Evolutionary conservation across 495 filamentous ascomycete genomes (phyloP), one percentile per base, ranked within the genome.

Genomic region (Haplographium delicatum): DNA sequence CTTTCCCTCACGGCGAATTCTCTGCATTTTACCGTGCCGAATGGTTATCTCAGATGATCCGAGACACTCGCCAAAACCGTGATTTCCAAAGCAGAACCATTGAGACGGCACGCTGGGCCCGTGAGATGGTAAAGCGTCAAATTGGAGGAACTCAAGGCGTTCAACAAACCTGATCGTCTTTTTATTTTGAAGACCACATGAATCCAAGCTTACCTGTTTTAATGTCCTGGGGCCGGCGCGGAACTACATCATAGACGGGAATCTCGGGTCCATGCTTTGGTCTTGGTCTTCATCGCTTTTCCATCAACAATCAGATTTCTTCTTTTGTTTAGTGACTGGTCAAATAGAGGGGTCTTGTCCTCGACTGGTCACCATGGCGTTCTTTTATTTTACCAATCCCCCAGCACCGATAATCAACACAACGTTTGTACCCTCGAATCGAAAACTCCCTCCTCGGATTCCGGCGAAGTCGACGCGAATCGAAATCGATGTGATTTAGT

Each of bases 61-160:
- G 88, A 67, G 91, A 96, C 60, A 88, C 85, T 15, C 82, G 88
- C 47, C 71, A 78, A 25, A 96, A 91, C 74, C 82, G 85, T 26
- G 89, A 96, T 5, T 95, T 86, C 72, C 73, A 79, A 60, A 34
- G 73, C 15, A 87, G 90, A 43, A 97, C 93, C 5, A 83, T 89
- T 52, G 90, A 96, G 24, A 97, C 91, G 16, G 93, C 93, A 60
- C 85, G 93, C 43, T 98, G 93, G 93, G 89, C 93, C 50, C 84
- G 93, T 30, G 94, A 97, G 72, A 89, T 96, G 62, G 89, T 97
- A 63, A 96, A 96, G 76, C 83, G 88, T 55, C 93, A 98, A 66
- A 79, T 86, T 44, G 74, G 75, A 24, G 76, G 76, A 50, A 61
- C 66, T 20, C 61, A 72, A 31, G 56, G 60, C 33, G 49, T 52